Percentiles rank a stretch among this genome's conserved stretches.
phyloP scores from a whole-genome alignment of 352 stramenopile genomes.

The Phytophthora citricola region DNA sequence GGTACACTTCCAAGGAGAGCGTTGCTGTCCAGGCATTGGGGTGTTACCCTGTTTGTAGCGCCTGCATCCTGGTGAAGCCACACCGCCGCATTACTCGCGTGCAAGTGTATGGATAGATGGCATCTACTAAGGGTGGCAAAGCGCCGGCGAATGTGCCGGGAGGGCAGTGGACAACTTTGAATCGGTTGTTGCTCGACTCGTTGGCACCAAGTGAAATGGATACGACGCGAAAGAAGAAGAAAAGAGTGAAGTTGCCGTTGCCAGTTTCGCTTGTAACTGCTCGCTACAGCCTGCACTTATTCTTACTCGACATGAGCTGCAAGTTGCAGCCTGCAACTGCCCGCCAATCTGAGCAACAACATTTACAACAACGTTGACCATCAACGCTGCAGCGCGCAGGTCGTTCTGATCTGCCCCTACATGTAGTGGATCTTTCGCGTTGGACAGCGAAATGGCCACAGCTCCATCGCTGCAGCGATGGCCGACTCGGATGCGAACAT shows the following conservation, averaged over 20 bases:
- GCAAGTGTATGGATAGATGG: not conserved
- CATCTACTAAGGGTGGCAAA: too few species aligned
- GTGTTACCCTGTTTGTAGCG: too few species aligned
- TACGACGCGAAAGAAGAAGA: conserved; percentile 12
- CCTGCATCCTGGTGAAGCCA: too few species aligned
- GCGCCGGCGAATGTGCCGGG: not conserved
- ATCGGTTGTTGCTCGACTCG: too few species aligned
- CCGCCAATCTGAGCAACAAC: too few species aligned
- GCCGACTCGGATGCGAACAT: not conserved
- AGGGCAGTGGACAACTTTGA: too few species aligned
- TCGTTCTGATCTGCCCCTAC: not conserved
- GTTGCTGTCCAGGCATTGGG: too few species aligned
- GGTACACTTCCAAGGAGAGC: too few species aligned
- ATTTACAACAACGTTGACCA: too few species aligned
- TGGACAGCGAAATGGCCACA: conserved; percentile 12
- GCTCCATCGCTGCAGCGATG: not conserved
- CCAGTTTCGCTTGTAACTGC: conserved; percentile 9
- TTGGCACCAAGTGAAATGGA: too few species aligned
- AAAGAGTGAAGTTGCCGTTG: conserved; percentile 14
- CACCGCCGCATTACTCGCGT: not conserved
- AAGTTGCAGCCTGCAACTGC: too few species aligned
- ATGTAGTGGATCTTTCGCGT: conserved; percentile 6
- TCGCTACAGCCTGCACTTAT: not conserved
- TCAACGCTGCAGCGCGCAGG: not conserved
- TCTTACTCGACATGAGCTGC: not conserved